Conservation (phyloP, 2,329 filamentous ascomycete genomes). For the Colletotrichum musicola region DNA sequence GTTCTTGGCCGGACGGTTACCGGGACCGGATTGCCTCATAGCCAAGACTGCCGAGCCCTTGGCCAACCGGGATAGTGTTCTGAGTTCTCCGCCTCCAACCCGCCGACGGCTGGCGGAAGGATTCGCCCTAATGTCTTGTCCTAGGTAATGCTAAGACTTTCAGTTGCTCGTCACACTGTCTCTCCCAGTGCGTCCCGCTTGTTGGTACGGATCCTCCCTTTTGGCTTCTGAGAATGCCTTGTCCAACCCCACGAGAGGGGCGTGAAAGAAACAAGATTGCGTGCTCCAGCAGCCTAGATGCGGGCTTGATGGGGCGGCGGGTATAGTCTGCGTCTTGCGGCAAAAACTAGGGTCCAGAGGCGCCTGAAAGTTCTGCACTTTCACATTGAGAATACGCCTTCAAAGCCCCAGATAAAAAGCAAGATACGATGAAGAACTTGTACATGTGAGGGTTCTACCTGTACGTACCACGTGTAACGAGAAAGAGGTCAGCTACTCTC, state of each 20-base stretch:
- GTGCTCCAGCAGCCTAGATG: slow-evolving; percentile 15
- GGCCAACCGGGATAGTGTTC: slow-evolving; percentile 5
- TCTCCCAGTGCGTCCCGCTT: neutral
- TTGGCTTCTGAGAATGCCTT: no score
- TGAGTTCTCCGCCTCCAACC: slow-evolving; percentile 5
- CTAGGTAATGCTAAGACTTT: slow-evolving; percentile 37
- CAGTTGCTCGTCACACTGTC: neutral
- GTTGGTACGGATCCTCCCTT: neutral
- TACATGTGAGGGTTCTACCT: no score
- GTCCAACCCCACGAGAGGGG: slow-evolving; percentile 17
- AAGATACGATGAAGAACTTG: neutral
- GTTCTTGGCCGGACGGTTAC: slow-evolving; percentile 35
- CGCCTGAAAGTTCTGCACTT: slow-evolving; percentile 18
- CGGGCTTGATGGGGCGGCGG: neutral
- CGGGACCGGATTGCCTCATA: slow-evolving; percentile 7
- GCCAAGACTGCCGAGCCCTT: slow-evolving; percentile 38
- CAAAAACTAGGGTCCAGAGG: neutral
- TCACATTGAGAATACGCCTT: neutral
- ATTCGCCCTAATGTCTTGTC: slow-evolving; percentile 36
- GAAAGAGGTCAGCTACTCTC: neutral
- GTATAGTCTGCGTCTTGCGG: neutral
- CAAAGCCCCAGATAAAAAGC: slow-evolving; percentile 8
- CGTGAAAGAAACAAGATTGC: slow-evolving; percentile 34
- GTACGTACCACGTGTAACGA: slow-evolving; percentile 15
- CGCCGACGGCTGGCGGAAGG: slow-evolving; percentile 2